phyloP scores from a whole-genome alignment of 2,329 filamentous ascomycete species.

The Rhynchosporium agropyri region DNA sequence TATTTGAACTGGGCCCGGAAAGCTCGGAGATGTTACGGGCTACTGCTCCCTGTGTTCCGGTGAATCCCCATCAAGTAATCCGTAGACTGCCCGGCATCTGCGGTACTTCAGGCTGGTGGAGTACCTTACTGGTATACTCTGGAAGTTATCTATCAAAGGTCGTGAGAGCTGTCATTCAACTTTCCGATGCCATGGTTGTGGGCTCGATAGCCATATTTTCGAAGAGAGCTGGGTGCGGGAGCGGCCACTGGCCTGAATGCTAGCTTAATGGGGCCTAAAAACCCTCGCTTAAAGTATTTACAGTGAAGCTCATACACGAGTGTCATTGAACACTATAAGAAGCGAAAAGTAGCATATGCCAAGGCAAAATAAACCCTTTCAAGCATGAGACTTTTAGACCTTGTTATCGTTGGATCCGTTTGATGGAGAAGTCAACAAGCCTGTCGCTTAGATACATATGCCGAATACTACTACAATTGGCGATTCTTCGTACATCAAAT shows the following conservation, averaged over 20 bases:
- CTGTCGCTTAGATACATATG: not conserved
- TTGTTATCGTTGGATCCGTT: too few relatives aligned
- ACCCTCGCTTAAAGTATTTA: not conserved
- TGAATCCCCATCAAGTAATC: not conserved
- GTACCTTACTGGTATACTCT: not conserved
- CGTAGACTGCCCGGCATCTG: constrained; percentile 1
- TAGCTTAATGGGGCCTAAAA: constrained; percentile 3
- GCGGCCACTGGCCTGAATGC: constrained; percentile 5
- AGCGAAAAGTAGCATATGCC: too few relatives aligned
- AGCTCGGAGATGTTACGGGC: constrained; percentile 4
- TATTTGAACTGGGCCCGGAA: constrained; percentile 1
- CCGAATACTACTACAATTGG: too few relatives aligned
- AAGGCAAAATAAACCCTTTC: too few relatives aligned
- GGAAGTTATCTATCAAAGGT: not conserved
- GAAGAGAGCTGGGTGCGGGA: not conserved
- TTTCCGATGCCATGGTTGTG: not conserved
- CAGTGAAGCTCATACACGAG: too few relatives aligned
- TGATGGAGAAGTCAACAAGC: not conserved
- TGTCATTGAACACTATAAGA: too few relatives aligned
- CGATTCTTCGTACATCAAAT: too few relatives aligned
- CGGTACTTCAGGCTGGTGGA: constrained; percentile 1
- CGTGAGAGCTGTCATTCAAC: not conserved
- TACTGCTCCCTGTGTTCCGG: constrained; percentile 4
- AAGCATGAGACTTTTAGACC: too few relatives aligned
- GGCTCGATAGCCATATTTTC: not conserved